Evolutionary conservation across 2,329 filamentous ascomycete genomes (phyloP).

Genomic region (Knufia petricola): DNA sequence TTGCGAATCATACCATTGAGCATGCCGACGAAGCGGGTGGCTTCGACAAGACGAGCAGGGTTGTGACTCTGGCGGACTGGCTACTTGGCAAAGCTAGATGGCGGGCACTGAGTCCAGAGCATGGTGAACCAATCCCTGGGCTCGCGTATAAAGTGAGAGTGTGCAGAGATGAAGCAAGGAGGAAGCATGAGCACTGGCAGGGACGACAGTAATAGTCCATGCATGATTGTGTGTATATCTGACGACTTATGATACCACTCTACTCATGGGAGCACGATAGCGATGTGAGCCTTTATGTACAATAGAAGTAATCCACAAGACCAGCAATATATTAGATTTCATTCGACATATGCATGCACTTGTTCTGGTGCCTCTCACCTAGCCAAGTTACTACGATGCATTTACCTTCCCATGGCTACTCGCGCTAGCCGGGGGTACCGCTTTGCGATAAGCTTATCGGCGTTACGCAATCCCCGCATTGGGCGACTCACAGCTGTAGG

Average conservation of each 20-base stretch:
- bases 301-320: too few species aligned
- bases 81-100: constrained; percentile 64
- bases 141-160: constrained; percentile 19
- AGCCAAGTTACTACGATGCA: too few species aligned
- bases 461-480: neutral
- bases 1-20: constrained; percentile 86
- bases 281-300: neutral
- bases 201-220: neutral
- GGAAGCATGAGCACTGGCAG: neutral
- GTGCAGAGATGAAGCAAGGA: constrained; percentile 16
- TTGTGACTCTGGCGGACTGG: constrained; percentile 92
- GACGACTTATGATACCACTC: constrained; percentile 8
- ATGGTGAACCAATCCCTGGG: constrained; percentile 19
- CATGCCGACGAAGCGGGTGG: constrained; percentile 74
- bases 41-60: constrained; percentile 74
- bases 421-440: too few species aligned
- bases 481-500: too few species aligned
- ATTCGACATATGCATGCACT: too few species aligned
- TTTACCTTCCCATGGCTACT: too few species aligned
- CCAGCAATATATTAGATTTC: too few species aligned
- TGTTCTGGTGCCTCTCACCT: too few species aligned
- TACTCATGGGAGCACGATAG: neutral
- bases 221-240: neutral
- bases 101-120: constrained; percentile 33
- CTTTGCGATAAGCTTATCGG: constrained; percentile 1